phyloP scores from a whole-genome alignment of 2,329 filamentous ascomycete species.

The Xylariaceae sp. region DNA sequence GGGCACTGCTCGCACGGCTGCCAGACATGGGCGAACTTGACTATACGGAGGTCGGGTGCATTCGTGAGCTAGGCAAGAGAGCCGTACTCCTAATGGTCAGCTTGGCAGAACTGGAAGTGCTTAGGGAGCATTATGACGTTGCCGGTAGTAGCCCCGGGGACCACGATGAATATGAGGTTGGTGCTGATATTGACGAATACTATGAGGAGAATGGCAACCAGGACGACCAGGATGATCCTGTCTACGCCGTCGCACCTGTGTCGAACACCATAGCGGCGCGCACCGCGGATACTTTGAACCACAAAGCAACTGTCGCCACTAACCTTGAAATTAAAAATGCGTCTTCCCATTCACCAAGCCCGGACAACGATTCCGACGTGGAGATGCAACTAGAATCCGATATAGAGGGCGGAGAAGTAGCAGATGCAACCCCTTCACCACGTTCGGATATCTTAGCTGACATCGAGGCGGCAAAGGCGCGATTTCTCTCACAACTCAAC shows the following conservation, averaged over 20 bases:
- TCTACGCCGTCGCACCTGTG: slow-evolving; percentile 29
- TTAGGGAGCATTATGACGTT: slow-evolving; percentile 42
- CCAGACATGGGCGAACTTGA: slow-evolving; percentile 71
- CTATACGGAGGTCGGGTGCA: slow-evolving; percentile 68
- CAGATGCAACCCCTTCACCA: slow-evolving; percentile 28
- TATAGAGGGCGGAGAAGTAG: slow-evolving; percentile 39
- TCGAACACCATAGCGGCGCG: neutral
- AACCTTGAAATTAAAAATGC: slow-evolving; percentile 17
- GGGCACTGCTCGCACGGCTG: slow-evolving; percentile 73
- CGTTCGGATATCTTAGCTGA: slow-evolving; percentile 28
- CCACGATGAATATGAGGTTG: slow-evolving; percentile 35
- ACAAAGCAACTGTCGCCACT: neutral
- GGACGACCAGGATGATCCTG: slow-evolving; percentile 3
- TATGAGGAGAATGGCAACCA: slow-evolving; percentile 29
- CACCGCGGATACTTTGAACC: neutral
- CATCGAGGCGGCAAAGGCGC: slow-evolving; percentile 46
- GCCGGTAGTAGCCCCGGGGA: slow-evolving; percentile 30
- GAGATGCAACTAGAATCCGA: slow-evolving; percentile 34
- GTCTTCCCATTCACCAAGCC: slow-evolving; percentile 42
- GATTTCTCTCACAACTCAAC: slow-evolving; percentile 45
- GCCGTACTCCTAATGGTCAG: slow-evolving; percentile 60
- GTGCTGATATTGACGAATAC: slow-evolving; percentile 46
- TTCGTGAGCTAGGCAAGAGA: slow-evolving; percentile 75
- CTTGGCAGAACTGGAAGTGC: slow-evolving; percentile 49
- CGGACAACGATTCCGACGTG: slow-evolving; percentile 36